Evolutionary conservation across 2,329 filamentous ascomycete species (phyloP).

Genomic region (Ramularia collo-cygni): DNA sequence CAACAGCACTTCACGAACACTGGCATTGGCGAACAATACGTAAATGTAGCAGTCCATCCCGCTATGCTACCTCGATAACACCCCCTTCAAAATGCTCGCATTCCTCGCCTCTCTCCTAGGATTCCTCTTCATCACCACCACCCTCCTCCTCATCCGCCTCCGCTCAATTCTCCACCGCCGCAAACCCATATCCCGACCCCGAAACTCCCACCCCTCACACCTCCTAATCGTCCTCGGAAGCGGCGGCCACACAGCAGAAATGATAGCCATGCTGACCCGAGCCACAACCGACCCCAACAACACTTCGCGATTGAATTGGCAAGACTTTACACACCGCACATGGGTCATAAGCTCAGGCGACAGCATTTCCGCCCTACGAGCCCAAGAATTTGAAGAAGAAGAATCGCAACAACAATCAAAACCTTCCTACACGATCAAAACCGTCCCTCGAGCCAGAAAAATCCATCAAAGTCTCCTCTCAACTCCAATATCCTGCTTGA

Average conservation of each 20-base stretch:
- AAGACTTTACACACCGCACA: conserved; percentile 56
- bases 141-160: conserved; percentile 33
- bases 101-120: not conserved
- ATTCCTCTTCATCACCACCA: conserved; percentile 29
- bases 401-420: not conserved
- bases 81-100: no score
- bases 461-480: conserved; percentile 77
- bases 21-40: no score
- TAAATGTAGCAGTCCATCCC: no score
- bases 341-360: conserved; percentile 79
- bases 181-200: conserved; percentile 21
- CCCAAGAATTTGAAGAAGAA: conserved; percentile 54
- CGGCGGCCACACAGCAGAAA: conserved; percentile 91
- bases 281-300: conserved; percentile 38
- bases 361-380: conserved; percentile 58
- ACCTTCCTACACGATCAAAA: conserved; percentile 54
- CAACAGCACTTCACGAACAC: no score
- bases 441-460: conserved; percentile 66
- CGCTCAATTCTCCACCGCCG: conserved; percentile 34
- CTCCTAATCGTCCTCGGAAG: conserved; percentile 80
- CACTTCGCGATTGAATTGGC: conserved; percentile 33
- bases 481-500: conserved; percentile 61
- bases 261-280: conserved; percentile 73
- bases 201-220: conserved; percentile 44
- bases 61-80: no score